phyloP scores from a whole-genome alignment of 768 basidiomycete genomes.

The Rhizopogon vesiculosus region DNA sequence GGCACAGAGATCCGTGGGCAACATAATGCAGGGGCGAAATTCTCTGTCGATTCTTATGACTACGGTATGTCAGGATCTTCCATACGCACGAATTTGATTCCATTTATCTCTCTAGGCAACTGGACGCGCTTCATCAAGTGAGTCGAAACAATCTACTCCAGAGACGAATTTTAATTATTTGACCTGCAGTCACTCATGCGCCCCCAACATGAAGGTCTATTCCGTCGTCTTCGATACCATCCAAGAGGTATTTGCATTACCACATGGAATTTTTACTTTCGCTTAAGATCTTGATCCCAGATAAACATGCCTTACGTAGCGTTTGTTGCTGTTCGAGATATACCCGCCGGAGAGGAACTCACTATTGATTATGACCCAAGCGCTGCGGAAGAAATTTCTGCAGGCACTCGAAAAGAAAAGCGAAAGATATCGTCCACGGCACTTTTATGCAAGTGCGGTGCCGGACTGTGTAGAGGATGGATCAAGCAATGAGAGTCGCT shows the following conservation, averaged over 20 bases:
- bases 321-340: slow-evolving; percentile 46
- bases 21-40: slow-evolving; percentile 29
- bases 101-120: slow-evolving; percentile 42
- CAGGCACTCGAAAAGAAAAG: slow-evolving; percentile 12
- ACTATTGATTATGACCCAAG: slow-evolving; percentile 63
- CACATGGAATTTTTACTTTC: not conserved
- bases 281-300: slow-evolving; percentile 25
- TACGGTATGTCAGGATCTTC: slow-evolving; percentile 32
- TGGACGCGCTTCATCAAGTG: slow-evolving; percentile 78
- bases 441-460: slow-evolving; percentile 33
- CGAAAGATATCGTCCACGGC: slow-evolving; percentile 26
- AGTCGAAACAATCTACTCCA: slow-evolving; percentile 15
- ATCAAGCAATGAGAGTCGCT: slow-evolving; percentile 10
- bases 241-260: slow-evolving; percentile 37
- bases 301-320: slow-evolving; percentile 59
- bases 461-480: slow-evolving; percentile 34
- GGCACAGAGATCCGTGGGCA: slow-evolving; percentile 39
- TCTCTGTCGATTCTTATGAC: slow-evolving; percentile 51
- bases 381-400: slow-evolving; percentile 16
- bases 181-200: slow-evolving; percentile 58
- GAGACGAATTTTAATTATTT: slow-evolving; percentile 3
- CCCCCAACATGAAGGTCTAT: slow-evolving; percentile 53
- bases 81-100: slow-evolving; percentile 4
- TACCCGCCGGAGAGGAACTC: slow-evolving; percentile 50
- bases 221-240: slow-evolving; percentile 61